Base-by-base conservation (phyloP, 805 yeast species). In the Saturnispora diversa region DNA sequence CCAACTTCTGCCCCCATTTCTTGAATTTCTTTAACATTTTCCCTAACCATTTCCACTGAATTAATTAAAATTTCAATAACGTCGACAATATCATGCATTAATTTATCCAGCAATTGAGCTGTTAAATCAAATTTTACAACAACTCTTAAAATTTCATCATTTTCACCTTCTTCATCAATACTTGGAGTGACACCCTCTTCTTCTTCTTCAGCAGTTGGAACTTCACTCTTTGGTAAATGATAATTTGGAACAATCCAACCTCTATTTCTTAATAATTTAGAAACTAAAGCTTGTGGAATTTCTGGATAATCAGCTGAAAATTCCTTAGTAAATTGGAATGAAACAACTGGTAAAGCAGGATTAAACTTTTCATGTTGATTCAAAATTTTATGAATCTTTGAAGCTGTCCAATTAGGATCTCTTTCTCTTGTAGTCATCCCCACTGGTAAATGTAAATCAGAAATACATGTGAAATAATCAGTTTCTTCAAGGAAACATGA, bases 241-340 rank as follows among this genome's bases (percentile, higher is more conserved):
- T 87, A 87, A 67, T 87, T 86, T 49, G 95, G 95, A 48, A 87
- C 70, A 58, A 88, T 88, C 75, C 83, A 87, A 11, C 94, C 94
- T 52, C 77, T 76, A 57, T 72, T 75, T 58, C 96, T 74, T 52
- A 87, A 65, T 58, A 86, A 56, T 11, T 78, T 67, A 1, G 95
- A 80, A 21, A 87, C 60, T 44, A 84, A 68, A 13, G 80, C 69
- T 61, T 88, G 96, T 8, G 94, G 95, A 42, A 87, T 73, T 59
- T 77, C 85, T 3, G 95, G 92, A 58, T 77, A 84, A 31, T 69
- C 56, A 31, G 70, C 55, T 31, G 62, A 56, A 57, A 87, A 74
- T 28, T 67, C 66, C 38, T 75, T 65, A 2, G 84, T 71, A 50
- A 87, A 74, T 55, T 76, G 76, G 70, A 86, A 87, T 0, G 96